Conservation (phyloP, 305 asterid genomes). For the Salvia sclarea region DNA sequence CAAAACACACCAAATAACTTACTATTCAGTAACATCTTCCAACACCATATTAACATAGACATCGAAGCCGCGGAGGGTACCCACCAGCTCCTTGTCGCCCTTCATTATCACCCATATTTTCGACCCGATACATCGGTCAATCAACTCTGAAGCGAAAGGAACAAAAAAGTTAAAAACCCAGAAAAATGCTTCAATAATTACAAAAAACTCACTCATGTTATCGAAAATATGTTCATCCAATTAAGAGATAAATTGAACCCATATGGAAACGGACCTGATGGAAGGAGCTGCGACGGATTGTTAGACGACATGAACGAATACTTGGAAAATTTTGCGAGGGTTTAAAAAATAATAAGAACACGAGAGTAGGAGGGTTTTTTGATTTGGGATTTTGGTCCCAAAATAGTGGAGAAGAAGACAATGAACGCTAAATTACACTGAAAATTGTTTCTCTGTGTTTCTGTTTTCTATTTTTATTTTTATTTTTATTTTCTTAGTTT, state of each 20-base stretch:
- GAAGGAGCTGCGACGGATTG: conserved; percentile 69
- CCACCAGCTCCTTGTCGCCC: conserved; percentile 88
- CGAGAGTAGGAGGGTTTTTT: conserved; percentile 18
- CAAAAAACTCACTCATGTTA: neutral
- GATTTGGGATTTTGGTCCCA: conserved; percentile 27
- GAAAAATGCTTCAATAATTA: neutral
- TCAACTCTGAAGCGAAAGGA: conserved; percentile 56
- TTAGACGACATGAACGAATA: conserved; percentile 48
- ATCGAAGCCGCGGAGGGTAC: conserved; percentile 84
- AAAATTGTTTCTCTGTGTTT: neutral
- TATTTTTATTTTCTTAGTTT: neutral
- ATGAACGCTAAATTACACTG: neutral
- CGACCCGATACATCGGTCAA: conserved; percentile 89
- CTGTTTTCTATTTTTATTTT: neutral
- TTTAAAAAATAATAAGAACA: too few species aligned
- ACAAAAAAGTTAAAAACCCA: neutral
- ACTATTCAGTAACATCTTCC: conserved; percentile 92
- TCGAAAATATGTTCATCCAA: neutral
- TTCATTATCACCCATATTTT: conserved; percentile 97
- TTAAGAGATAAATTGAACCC: neutral
- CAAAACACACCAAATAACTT: conserved; percentile 20
- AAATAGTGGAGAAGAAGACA: conserved; percentile 13
- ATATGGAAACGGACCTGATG: conserved; percentile 45
- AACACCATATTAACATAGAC: conserved; percentile 92
- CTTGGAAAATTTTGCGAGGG: neutral